Base-by-base conservation (phyloP, 2,329 filamentous ascomycete genomes). In the Huntiella omanensis region DNA sequence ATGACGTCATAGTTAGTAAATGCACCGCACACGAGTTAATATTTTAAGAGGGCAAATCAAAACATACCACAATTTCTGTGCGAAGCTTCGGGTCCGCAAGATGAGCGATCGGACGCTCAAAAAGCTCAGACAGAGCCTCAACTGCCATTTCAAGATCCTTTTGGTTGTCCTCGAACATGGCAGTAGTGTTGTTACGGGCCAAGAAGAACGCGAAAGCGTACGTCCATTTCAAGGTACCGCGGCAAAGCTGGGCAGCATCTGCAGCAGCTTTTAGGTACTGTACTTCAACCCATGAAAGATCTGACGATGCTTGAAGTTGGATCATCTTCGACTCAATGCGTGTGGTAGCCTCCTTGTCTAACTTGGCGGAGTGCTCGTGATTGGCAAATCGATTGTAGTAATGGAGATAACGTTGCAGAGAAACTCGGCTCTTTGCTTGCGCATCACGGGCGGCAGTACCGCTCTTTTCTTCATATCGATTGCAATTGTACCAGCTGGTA, bases 311-410 rank as follows among this genome's bases (percentile, higher is more conserved):
- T 62, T 98, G 91, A 38, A 98, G 71, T 60, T 91, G 83, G 28
- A 88, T 83, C 91, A 98, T 98, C 70, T 98, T 98, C 72, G 88
- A 93, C 63, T 98, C 88, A 0, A 91, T 96, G 71, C 95, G 95
- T 43, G 82, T 70, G 54, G 86, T 94, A 45, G 96, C 82, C 61
- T 98, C 91, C 64, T 87, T 95, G 62, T 98, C 91, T 13, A 98
- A 73, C 54, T 88, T 88, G 6, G 91, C 91, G 1, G 87, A 95
- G 62, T 96, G 91, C 61, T 98, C 91, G 64, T 98, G 91, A 63
- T 98, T 98, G 52, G 91, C 88, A 57, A 96, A 98, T 42, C 91
- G 83, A 59, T 98, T 98, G 67, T 98, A 98, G 67, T 98, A 98
- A 61, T 98, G 87, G 5, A 98, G 67, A 53, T 98, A 98, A n/a